Evolutionary conservation across 441 rosid species (phyloP).

Genomic region (Gossypium aridum): DNA sequence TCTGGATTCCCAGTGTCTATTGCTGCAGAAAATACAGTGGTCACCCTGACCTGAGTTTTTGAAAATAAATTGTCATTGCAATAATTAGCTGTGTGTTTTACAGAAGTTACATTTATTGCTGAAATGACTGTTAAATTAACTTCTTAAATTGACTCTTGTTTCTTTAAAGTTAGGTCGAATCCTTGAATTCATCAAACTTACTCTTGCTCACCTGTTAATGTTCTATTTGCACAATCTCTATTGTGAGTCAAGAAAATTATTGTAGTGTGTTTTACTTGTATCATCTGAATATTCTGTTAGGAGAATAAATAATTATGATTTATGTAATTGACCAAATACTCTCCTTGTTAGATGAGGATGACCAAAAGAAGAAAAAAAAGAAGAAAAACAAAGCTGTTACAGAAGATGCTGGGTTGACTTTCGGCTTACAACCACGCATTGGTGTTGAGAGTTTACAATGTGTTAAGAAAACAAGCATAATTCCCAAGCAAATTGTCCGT

Average conservation of each 20-base stretch:
- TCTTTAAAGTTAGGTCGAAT: background rate
- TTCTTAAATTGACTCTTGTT: background rate
- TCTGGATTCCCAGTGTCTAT: background rate
- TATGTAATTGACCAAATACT: background rate
- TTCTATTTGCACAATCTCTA: constrained; percentile 1
- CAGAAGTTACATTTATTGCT: background rate
- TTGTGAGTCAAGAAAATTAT: background rate
- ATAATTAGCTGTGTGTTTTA: background rate
- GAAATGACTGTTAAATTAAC: constrained; percentile 9
- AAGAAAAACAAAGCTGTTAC: constrained; percentile 48
- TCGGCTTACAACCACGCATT: constrained; percentile 37
- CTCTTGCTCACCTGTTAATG: background rate
- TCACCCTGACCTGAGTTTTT: background rate
- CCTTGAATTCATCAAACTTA: background rate
- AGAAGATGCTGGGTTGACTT: constrained; percentile 35
- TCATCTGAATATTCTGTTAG: background rate
- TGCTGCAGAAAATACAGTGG: background rate
- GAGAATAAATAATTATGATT: background rate
- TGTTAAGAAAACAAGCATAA: constrained; percentile 45
- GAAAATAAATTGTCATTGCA: background rate
- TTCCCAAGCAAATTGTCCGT: constrained; percentile 29
- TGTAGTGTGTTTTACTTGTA: background rate
- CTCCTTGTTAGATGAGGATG: constrained; percentile 59
- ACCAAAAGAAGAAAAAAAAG: constrained; percentile 73
- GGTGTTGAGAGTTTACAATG: constrained; percentile 41